phyloP scores from a whole-genome alignment of 257 asterid species.

The Fraxinus americana region DNA sequence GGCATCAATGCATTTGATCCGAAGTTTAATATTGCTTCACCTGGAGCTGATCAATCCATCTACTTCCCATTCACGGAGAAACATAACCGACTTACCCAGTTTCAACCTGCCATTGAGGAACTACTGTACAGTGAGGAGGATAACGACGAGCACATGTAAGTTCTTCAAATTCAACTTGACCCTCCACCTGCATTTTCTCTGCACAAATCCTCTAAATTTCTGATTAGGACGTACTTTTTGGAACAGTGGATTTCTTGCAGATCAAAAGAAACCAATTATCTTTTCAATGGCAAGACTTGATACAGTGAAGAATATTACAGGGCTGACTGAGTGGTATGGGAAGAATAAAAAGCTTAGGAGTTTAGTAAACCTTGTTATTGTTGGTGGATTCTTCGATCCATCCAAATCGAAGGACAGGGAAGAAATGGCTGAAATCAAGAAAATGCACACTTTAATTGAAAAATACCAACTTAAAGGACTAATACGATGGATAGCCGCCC shows the following conservation, averaged over 20 bases:
- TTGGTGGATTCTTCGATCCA: constrained; percentile 80
- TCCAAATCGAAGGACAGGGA: constrained; percentile 81
- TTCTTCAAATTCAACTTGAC: constrained; percentile 16
- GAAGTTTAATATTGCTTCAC: constrained; percentile 83
- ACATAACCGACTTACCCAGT: constrained; percentile 51
- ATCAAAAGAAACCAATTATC: constrained; percentile 68
- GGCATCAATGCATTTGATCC: constrained; percentile 81
- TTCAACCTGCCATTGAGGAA: constrained; percentile 62
- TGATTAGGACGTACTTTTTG: constrained; percentile 22
- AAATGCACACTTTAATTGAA: constrained; percentile 70
- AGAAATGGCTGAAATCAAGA: constrained; percentile 84
- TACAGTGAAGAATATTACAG: constrained; percentile 72
- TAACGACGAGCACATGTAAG: constrained; percentile 80
- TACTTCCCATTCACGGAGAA: constrained; percentile 70
- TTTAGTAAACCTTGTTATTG: constrained; percentile 77
- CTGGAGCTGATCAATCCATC: constrained; percentile 87
- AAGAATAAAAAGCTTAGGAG: constrained; percentile 57
- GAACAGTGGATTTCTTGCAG: constrained; percentile 73
- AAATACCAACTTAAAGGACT: constrained; percentile 73
- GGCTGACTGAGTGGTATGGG: constrained; percentile 85
- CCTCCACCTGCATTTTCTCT: not conserved
- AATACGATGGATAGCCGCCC: constrained; percentile 92
- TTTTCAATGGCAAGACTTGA: constrained; percentile 92
- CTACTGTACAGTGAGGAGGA: constrained; percentile 62
- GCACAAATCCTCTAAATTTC: not conserved